Evolutionary conservation across 2,329 filamentous ascomycete genomes (phyloP), one percentile per base, ranked within the genome.

Genomic region (Colletotrichum sp.): DNA sequence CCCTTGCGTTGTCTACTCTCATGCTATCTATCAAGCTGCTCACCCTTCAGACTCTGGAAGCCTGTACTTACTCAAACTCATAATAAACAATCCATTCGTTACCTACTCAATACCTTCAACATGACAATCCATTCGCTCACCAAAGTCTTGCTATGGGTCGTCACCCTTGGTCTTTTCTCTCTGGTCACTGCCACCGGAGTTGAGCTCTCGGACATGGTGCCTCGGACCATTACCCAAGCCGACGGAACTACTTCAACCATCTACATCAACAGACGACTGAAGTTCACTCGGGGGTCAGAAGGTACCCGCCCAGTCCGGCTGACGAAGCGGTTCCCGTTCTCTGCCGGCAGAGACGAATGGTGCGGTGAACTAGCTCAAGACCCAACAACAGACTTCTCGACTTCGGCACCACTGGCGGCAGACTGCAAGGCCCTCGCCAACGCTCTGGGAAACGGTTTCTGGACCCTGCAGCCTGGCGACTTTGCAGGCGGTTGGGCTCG

Each of bases 291-390:
- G 6, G 72, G 48, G 21, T 36, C 43, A 13, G 61, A 74, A 15
- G 65, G 70, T 8, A 24, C 57, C 15, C 57, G 74, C 12, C 74
- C 74, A 18, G 34, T 43, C 24, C 74, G 71, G 3, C 36, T 74
- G 13, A 36, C 36, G 1, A 75, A 76, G 24, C 36, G 74, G 7
- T 67, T 71, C 36, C 24, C 61, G 26, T 76, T 76, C 34, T 74
- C 66, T 18, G 36, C 74, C 58, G 75, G 77, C 52, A 67, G 72
- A 26, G 69, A 73, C 34, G 75, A 78, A 32, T 78, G 65, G 70
- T 78, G 77, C 71, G 72, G 76, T 30, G 77, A 77, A 34, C 28
- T 64, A 10, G 71, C 71, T 21, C 61, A 74, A 38, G 57, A 69
- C 38, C 70, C 69, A 2, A 58, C 48, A 34, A 65, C 76, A 10